phyloP scores from a whole-genome alignment of 768 basidiomycete species.

The Lyophyllum shimeji region DNA sequence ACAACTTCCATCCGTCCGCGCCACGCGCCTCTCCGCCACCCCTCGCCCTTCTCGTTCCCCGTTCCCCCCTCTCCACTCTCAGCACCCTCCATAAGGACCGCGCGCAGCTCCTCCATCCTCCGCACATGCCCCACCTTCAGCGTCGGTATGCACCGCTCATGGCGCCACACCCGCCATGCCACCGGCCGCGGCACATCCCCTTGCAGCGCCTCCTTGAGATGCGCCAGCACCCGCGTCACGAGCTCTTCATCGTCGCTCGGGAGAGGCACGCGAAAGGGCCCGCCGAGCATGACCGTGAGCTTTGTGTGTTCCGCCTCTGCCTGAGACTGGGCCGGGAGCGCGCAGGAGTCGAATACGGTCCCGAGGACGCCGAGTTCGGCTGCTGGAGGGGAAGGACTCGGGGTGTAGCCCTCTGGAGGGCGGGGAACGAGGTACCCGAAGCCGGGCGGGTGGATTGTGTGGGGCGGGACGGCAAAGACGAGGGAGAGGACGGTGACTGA shows the following conservation, averaged over 20 bases:
- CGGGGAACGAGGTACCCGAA: slow-evolving; percentile 96
- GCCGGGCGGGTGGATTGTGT: slow-evolving; percentile 72
- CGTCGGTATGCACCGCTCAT: slow-evolving; percentile 77
- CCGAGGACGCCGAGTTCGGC: slow-evolving; percentile 73
- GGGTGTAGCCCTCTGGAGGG: slow-evolving; percentile 52
- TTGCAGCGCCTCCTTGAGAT: slow-evolving; percentile 46
- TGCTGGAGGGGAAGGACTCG: slow-evolving; percentile 7
- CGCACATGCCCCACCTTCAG: slow-evolving; percentile 69
- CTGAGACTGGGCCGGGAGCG: slow-evolving; percentile 35
- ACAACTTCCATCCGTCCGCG: slow-evolving; percentile 51
- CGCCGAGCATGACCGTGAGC: slow-evolving; percentile 89
- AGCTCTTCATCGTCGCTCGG: slow-evolving; percentile 20
- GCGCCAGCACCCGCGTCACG: slow-evolving; percentile 27
- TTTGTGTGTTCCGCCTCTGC: slow-evolving; percentile 53
- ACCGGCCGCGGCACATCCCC: slow-evolving; percentile 54
- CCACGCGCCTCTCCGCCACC: slow-evolving; percentile 27
- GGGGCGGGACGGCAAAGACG: slow-evolving; percentile 61
- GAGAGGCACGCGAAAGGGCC: slow-evolving; percentile 52
- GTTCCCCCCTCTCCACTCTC: neutral
- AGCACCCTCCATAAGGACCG: slow-evolving; percentile 36
- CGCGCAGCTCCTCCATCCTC: slow-evolving; percentile 61
- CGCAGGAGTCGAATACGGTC: slow-evolving; percentile 86
- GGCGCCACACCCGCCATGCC: slow-evolving; percentile 49
- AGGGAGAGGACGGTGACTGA: slow-evolving; percentile 89
- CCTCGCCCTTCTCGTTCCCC: slow-evolving; percentile 21